phyloP scores from a whole-genome alignment of 768 basidiomycete species.

The Hypsizygus marmoreus region DNA sequence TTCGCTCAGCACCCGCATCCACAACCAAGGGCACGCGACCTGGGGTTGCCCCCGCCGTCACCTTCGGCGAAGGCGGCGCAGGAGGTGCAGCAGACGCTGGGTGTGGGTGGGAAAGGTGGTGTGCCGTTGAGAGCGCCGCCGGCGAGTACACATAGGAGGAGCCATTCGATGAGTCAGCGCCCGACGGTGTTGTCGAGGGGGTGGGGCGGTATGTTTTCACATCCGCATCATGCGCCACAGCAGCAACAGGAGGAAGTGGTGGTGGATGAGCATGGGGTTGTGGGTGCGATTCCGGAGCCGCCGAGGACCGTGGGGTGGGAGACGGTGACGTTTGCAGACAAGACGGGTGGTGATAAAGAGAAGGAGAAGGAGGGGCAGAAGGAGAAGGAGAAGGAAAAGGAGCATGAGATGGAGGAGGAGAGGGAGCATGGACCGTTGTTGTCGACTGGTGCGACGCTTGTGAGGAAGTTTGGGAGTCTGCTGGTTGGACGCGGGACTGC shows the following conservation, averaged over 20 bases:
- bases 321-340: constrained; percentile 52
- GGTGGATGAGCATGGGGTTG: not conserved
- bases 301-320: constrained; percentile 73
- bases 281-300: constrained; percentile 24
- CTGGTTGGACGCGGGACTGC: constrained; percentile 53
- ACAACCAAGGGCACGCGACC: constrained; percentile 69
- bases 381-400: constrained; percentile 22
- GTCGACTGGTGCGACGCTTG: constrained; percentile 69
- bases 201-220: constrained; percentile 65
- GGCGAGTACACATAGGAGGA: constrained; percentile 77
- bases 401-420: constrained; percentile 30
- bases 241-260: constrained; percentile 40
- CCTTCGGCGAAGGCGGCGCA: constrained; percentile 31
- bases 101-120: constrained; percentile 16
- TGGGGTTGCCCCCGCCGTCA: constrained; percentile 51
- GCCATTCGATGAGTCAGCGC: constrained; percentile 81
- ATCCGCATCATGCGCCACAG: constrained; percentile 32
- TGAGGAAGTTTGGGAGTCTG: constrained; percentile 75
- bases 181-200: constrained; percentile 54
- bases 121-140: constrained; percentile 67
- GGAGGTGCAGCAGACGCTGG: constrained; percentile 11
- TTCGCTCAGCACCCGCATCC: constrained; percentile 45
- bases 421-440: constrained; percentile 32
- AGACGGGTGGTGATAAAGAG: constrained; percentile 31
- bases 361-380: constrained; percentile 33